A percentile compares a stretch with the other conserved stretches of the same genome.
Evolutionary conservation across 352 stramenopile genomes (phyloP).

Genomic region (Phytophthora quininea): DNA sequence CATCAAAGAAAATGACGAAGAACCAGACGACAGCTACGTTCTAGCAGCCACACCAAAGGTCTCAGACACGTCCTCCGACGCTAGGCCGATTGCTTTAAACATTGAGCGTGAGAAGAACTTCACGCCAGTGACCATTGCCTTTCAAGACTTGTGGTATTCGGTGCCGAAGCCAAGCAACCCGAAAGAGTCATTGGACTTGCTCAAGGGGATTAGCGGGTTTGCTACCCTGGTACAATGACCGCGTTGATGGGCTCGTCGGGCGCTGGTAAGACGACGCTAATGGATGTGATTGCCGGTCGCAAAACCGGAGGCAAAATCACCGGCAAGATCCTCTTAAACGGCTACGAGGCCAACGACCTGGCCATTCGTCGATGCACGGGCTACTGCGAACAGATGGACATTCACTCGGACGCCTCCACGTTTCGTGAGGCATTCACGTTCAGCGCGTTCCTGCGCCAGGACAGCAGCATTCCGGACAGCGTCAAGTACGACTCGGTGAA

Average conservation of each 20-base stretch:
- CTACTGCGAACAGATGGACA: constrained; percentile 85
- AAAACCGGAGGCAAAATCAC: neutral
- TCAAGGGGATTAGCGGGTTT: neutral
- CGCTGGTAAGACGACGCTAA: neutral
- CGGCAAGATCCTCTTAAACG: constrained; percentile 23
- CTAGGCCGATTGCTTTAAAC: constrained; percentile 19
- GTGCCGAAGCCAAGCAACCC: constrained; percentile 2
- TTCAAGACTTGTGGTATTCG: neutral
- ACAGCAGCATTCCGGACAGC: constrained; percentile 26
- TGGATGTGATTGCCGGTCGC: constrained; percentile 1
- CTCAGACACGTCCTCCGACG: constrained; percentile 10
- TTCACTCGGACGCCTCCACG: constrained; percentile 82
- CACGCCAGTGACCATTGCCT: constrained; percentile 1
- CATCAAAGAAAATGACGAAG: constrained; percentile 28
- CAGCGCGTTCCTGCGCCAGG: constrained; percentile 76
- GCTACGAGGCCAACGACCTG: constrained; percentile 40
- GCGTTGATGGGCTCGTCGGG: constrained; percentile 1
- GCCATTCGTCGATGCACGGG: constrained; percentile 46
- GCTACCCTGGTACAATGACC: constrained; percentile 1
- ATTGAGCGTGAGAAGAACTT: constrained; percentile 7
- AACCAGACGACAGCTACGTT: constrained; percentile 19
- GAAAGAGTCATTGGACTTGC: constrained; percentile 3
- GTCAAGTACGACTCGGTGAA: constrained; percentile 44
- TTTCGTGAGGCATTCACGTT: constrained; percentile 89
- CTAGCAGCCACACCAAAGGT: constrained; percentile 26